Conservation (phyloP, 1,284 basidiomycete species). For the Leccinum olivaceoglutinosum region DNA sequence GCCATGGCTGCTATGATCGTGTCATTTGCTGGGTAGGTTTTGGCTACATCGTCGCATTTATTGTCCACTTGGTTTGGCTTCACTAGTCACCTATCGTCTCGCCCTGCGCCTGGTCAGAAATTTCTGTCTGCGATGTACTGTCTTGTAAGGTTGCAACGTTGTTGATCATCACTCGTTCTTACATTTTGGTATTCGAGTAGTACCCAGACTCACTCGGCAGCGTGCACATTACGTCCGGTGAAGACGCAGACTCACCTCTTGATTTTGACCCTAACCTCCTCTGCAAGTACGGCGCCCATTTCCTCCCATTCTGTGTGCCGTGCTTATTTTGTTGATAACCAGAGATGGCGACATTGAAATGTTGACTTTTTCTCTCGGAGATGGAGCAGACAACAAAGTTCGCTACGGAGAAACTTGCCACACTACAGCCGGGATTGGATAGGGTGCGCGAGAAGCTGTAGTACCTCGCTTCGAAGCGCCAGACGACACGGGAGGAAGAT, state of each 20-base stretch:
- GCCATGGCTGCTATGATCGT: constrained; percentile 15
- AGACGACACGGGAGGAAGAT: no score
- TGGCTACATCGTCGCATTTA: neutral
- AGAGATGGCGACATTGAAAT: constrained; percentile 14
- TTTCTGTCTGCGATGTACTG: constrained; percentile 7
- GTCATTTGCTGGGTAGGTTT: constrained; percentile 13
- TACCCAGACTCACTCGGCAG: constrained; percentile 28
- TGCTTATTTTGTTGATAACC: neutral
- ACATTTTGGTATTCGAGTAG: constrained; percentile 10
- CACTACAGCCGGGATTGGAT: no score
- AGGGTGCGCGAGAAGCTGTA: no score
- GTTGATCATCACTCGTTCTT: neutral
- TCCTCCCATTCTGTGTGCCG: neutral
- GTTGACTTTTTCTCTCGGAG: constrained; percentile 1
- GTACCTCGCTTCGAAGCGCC: no score
- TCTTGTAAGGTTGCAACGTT: constrained; percentile 10
- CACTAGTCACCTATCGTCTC: constrained; percentile 6
- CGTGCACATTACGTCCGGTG: constrained; percentile 26
- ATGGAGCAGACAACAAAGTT: no score
- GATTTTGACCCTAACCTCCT: constrained; percentile 19
- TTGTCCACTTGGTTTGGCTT: neutral
- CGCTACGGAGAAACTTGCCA: no score
- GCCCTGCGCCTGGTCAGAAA: constrained; percentile 6
- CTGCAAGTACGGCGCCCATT: constrained; percentile 6
- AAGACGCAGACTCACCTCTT: constrained; percentile 17